Evolutionary conservation across 768 basidiomycete genomes (phyloP), one percentile per base, ranked within the genome.

Genomic region (Chiua virens): DNA sequence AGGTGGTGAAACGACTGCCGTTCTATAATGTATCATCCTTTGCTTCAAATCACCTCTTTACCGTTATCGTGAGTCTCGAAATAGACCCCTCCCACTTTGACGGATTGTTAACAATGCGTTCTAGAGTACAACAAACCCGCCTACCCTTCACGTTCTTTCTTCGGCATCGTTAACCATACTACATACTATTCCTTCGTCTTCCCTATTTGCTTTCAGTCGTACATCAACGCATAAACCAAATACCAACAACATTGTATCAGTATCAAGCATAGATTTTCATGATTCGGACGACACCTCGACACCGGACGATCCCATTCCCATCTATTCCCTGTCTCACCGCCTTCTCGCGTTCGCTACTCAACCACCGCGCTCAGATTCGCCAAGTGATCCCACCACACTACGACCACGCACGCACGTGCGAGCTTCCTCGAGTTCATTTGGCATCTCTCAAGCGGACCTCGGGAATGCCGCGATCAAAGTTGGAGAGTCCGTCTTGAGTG

Each of bases 281-380:
- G 52, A 59, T 49, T 50, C 15, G 47, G 55, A 55, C 53, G 55
- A 58, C 40, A 15, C 27, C 58, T 52, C 56, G 13, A 42, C 47
- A 7, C 15, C 52, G 25, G 51, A 56, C 60, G 48, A 57, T 28
- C 74, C 74, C 1, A 67, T 58, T n/a, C 81, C 87, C 2, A 68
- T 86, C 10, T 87, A 81, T 61, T 74, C 83, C 4, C 71, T 86
- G 18, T 83, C 83, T 13, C 67, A 75, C 32, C 82, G 86, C 10
- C 77, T 90, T 22, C 72, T 89, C 14, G 86, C 83, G 5, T 87
- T 79, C 56, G 76, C 79, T 9, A 69, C 72, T n/a, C 70, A 66
- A 10, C 60, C 71, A 27, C 63, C 73, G 15, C 61, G 61, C 35
- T 28, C 59, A 5, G 64, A 65, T 56, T 60, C 60, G 15, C 45